Evolutionary conservation across 2,329 filamentous ascomycete species (phyloP).

Genomic region (Apiospora pterosperma): DNA sequence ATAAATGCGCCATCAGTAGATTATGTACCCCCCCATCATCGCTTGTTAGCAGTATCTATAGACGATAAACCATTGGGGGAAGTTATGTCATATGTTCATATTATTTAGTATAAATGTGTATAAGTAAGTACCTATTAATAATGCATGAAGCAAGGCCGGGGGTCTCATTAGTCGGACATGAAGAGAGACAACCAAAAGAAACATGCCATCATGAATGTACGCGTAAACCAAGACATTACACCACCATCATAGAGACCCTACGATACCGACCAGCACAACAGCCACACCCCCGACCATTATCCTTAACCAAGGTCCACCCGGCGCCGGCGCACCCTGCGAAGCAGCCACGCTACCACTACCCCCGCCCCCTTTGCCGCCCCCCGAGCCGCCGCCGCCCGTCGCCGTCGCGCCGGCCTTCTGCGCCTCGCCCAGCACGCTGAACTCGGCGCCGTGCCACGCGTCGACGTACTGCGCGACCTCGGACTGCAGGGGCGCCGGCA

Average conservation of each 20-base stretch:
- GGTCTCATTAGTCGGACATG: neutral
- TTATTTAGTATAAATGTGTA: neutral
- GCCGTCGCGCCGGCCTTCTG: constrained; percentile 11
- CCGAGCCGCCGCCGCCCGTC: neutral
- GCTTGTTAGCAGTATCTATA: too few species aligned
- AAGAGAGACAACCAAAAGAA: neutral
- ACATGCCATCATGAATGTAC: neutral
- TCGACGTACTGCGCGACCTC: constrained; percentile 11
- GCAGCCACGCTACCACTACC: neutral
- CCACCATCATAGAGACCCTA: neutral
- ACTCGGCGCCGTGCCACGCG: constrained; percentile 11
- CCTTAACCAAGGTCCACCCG: neutral
- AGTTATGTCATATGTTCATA: neutral
- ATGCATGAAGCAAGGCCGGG: neutral
- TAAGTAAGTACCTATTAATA: neutral
- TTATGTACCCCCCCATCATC: too few species aligned
- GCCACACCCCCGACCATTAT: neutral
- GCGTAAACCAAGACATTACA: neutral
- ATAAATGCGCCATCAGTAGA: too few species aligned
- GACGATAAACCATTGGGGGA: too few species aligned
- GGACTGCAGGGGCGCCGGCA: constrained; percentile 9
- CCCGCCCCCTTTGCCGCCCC: neutral
- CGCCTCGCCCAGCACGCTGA: constrained; percentile 10
- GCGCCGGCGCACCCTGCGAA: neutral
- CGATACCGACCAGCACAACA: neutral